Evolutionary conservation across 805 yeast genomes (phyloP).

Genomic region (Clavispora phyllophila): DNA sequence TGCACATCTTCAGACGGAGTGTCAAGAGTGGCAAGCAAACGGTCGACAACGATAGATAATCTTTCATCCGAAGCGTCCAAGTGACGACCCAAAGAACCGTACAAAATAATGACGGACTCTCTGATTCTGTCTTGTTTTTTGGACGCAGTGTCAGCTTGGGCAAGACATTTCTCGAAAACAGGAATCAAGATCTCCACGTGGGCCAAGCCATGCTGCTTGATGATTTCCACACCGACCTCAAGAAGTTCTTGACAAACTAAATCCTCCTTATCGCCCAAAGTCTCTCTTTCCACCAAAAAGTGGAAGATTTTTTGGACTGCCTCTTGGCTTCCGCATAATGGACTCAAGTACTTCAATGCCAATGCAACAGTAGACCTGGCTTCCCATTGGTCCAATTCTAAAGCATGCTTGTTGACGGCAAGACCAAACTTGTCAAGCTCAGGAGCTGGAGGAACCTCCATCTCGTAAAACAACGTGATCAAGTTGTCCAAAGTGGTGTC

Average conservation of each 20-base stretch:
- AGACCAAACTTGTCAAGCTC: conserved; percentile 76
- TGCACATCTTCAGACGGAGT: conserved; percentile 91
- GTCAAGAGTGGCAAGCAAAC: conserved; percentile 68
- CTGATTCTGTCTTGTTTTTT: conserved; percentile 56
- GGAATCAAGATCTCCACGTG: conserved; percentile 73
- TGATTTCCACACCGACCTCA: conserved; percentile 79
- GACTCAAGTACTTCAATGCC: conserved; percentile 53
- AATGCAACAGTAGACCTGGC: conserved; percentile 77
- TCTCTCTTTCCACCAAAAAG: conserved; percentile 58
- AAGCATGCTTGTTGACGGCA: conserved; percentile 54
- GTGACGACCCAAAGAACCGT: conserved; percentile 89
- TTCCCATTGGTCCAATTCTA: conserved; percentile 77
- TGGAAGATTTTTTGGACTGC: conserved; percentile 52
- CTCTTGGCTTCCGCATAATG: conserved; percentile 32
- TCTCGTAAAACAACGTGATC: conserved; percentile 51
- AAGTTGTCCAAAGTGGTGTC: conserved; percentile 38
- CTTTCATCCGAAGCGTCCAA: conserved; percentile 63
- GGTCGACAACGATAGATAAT: conserved; percentile 57
- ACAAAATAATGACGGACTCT: conserved; percentile 78
- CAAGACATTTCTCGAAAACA: conserved; percentile 67
- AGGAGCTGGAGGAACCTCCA: conserved; percentile 72
- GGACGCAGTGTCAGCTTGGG: conserved; percentile 43
- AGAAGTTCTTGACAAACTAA: conserved; percentile 77
- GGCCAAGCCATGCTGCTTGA: conserved; percentile 58
- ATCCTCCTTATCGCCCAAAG: conserved; percentile 70